These are phyloP conservation scores for Phytophthora syringae DNA, from an alignment of 352 stramenopile species.

Conservation along the genomic window DNA sequence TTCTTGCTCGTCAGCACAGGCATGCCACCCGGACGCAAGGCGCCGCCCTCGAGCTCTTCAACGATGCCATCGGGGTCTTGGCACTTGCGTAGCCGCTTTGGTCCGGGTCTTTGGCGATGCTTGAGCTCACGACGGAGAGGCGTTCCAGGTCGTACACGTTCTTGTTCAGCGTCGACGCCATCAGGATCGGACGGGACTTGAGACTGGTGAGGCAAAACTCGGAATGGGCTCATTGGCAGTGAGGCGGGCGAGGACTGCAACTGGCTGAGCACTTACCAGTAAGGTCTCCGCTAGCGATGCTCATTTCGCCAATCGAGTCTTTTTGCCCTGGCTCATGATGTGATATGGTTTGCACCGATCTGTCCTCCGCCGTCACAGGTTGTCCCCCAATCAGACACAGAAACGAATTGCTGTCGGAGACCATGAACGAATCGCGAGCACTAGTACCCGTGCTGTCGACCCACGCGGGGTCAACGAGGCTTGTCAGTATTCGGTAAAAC, in stretches of 20 bases:
- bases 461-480: too few species aligned
- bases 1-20: constrained; percentile 14
- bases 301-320: background rate
- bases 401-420: background rate
- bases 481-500: background rate
- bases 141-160: constrained; percentile 19
- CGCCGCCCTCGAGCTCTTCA: constrained; percentile 16
- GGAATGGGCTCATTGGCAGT: constrained; percentile 5
- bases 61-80: constrained; percentile 10
- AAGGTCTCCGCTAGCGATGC: too few species aligned
- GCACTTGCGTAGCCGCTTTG: constrained; percentile 1
- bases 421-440: background rate
- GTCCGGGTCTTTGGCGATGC: constrained; percentile 13
- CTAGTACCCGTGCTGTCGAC: too few species aligned
- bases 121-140: constrained; percentile 9
- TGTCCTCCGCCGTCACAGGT: background rate
- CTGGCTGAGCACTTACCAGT: background rate
- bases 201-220: constrained; percentile 7
- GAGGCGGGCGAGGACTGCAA: background rate
- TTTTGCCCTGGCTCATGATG: background rate
- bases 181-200: constrained; percentile 1
- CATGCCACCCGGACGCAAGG: constrained; percentile 20
- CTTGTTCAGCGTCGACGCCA: constrained; percentile 10
- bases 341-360: background rate
- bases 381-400: background rate